phyloP scores from a whole-genome alignment of 129 eudicot species.

The Helianthus annuus region DNA sequence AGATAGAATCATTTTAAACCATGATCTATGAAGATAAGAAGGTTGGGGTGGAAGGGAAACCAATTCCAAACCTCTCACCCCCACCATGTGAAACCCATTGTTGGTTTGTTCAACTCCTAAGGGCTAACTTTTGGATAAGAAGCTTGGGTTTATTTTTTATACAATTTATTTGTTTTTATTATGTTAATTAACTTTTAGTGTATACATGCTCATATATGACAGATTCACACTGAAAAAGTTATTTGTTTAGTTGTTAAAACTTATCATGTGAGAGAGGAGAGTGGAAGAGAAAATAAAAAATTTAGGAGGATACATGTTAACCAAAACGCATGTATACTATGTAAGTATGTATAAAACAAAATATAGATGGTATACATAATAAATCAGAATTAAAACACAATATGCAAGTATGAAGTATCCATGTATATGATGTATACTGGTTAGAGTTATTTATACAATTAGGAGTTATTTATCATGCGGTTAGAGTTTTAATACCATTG shows the following conservation, averaged over 20 bases:
- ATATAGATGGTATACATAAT: not conserved
- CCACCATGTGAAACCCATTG: constrained; percentile 21
- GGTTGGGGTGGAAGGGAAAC: constrained; percentile 24
- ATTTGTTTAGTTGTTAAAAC: not conserved
- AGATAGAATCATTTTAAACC: constrained; percentile 1
- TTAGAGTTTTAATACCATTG: too few species aligned
- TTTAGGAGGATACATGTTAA: not conserved
- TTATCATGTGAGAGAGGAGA: too few species aligned
- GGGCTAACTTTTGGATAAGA: constrained; percentile 19
- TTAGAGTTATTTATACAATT: too few species aligned
- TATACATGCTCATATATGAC: too few species aligned
- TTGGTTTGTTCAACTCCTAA: constrained; percentile 12
- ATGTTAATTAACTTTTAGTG: not conserved
- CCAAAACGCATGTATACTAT: not conserved
- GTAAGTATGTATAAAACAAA: not conserved
- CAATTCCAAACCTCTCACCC: constrained; percentile 18
- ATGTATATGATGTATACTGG: too few species aligned
- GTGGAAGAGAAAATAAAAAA: too few species aligned
- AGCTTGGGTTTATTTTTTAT: constrained; percentile 9
- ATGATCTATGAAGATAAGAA: constrained; percentile 31
- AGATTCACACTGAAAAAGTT: not conserved
- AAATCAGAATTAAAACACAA: too few species aligned
- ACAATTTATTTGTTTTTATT: not conserved
- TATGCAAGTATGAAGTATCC: too few species aligned
- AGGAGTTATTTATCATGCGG: too few species aligned